Evolutionary conservation across 2,329 filamentous ascomycete genomes (phyloP), one percentile per base, ranked within the genome.

Genomic region (Colletotrichum gigasporum): DNA sequence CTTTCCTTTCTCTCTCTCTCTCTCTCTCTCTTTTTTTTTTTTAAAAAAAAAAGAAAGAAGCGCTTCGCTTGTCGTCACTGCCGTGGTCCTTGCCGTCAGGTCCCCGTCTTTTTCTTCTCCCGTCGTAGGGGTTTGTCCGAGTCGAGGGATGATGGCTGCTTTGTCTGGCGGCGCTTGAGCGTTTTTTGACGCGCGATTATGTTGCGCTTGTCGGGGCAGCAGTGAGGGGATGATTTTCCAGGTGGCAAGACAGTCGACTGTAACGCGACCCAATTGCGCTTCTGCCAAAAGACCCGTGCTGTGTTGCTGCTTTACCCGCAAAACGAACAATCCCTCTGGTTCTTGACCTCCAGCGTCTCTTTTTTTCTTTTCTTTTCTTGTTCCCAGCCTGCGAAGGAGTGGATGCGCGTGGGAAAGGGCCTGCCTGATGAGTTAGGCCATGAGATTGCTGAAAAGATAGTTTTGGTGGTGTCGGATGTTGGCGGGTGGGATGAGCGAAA

Each of bases 111-210:
- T n/a, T 47, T 34, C n/a, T 47, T 47, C 34, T 60, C 39, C 47
- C 32, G 55, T 37, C 55, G 45, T 45, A 34, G 32, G 47, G 32
- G 61, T 34, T 64, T 54, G 61, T 64, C 55, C 61, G 16, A 34
- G 61, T 60, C 55, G 61, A 64, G 55, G 61, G 61, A 61, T 64
- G 55, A 64, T 54, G 61, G 61, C 61, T 64, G 61, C 56, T 60
- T 44, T 44, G 41, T 56, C 35, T 35, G 60, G 58, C 66, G 75
- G 79, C 78, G 78, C 78, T 79, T 80, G 75, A 70, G 66, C 66
- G 70, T 35, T 60, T 69, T 73, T 80, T 80, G 73, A 79, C 79
- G 79, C 79, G 79, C 79, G 78, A 80, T 81, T 80, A 80, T 73
- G 73, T 73, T 78, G 76, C 77, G 77, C 72, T 75, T 78, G 77